Evolutionary conservation across 2,329 filamentous ascomycete genomes (phyloP), one percentile per base, ranked within the genome.

Genomic region (Capronia americana): DNA sequence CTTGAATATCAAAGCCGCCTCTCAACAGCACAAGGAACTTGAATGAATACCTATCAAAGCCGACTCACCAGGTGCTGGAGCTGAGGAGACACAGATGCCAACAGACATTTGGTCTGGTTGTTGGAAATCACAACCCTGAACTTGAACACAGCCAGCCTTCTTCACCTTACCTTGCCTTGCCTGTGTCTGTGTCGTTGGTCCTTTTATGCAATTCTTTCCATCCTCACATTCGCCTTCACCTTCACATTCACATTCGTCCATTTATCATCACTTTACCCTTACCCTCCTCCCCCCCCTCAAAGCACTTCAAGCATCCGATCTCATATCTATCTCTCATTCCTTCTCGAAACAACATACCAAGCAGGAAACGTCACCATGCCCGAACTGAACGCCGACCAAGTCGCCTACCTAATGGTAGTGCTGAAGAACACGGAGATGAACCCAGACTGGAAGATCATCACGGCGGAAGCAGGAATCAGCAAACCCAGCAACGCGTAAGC

Each of bases 341-440:
- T 7, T 44, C 17, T 44, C 38, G 38, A 44, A 44, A 1, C 38
- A 44, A n/a, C 17, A n/a, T n/a, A 44, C 38, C 2, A 44, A 17
- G 38, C 38, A 44, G 38, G 17, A 51, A 8, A n/a, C 20, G 20
- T 28, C 14, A 51, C 20, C 11, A 51, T 51, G 48, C 20, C 48
- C 17, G 48, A 51, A 4, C 17, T 51, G 20, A 51, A 51, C 48
- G 48, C 48, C 1, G 48, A 51, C 20, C 48, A 51, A 26, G 20
- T 26, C 8, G 48, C 20, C 48, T 51, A 51, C 48, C 20, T 51
- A 10, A 51, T 51, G 48, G 8, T 51, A 2, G 48, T 51, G 20
- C 48, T 51, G 23, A 51, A 51, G 48, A 51, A 51, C 48, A 51
- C 48, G 23, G 48, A 51, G 48, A 51, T 51, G 48, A 28, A 23